Evolutionary conservation across 331 rosid genomes (phyloP).

Genomic region (Pyracantha coccinea): DNA sequence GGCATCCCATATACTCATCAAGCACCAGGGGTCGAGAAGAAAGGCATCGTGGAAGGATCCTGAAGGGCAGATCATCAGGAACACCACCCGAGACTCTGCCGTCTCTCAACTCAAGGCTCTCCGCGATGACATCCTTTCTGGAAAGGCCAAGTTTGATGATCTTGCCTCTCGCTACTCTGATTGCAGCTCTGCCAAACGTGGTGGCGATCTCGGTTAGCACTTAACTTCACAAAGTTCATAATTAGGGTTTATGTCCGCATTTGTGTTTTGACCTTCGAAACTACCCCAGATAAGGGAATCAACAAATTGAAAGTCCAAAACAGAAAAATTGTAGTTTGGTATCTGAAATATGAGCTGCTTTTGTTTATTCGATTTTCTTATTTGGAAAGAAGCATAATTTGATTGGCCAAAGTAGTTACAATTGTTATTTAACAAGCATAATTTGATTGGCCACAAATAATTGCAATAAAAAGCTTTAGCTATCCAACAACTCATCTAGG

Average conservation of each 20-base stretch:
- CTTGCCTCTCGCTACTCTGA: slow-evolving; percentile 70
- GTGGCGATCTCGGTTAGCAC: slow-evolving; percentile 60
- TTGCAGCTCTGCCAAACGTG: slow-evolving; percentile 90
- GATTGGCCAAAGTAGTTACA: not conserved
- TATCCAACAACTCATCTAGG: not conserved
- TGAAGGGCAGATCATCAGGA: slow-evolving; percentile 61
- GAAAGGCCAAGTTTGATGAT: slow-evolving; percentile 62
- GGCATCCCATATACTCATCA: slow-evolving; percentile 87
- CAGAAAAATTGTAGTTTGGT: not conserved
- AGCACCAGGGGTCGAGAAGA: slow-evolving; percentile 80
- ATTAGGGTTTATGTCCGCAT: not conserved
- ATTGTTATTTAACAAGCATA: not conserved
- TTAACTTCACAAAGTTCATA: not conserved
- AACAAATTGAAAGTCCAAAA: not conserved
- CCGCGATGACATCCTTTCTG: slow-evolving; percentile 64
- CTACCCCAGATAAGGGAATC: not conserved
- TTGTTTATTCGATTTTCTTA: not conserved
- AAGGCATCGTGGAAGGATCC: slow-evolving; percentile 98
- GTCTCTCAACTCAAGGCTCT: slow-evolving; percentile 50
- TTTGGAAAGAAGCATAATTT: not conserved
- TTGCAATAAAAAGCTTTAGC: not conserved
- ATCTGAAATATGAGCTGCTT: not conserved
- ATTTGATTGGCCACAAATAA: not conserved
- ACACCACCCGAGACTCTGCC: slow-evolving; percentile 60
- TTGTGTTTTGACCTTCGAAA: not conserved